Evolutionary conservation across 1,284 basidiomycete species (phyloP).

Genomic region (Cronartium quercuum): DNA sequence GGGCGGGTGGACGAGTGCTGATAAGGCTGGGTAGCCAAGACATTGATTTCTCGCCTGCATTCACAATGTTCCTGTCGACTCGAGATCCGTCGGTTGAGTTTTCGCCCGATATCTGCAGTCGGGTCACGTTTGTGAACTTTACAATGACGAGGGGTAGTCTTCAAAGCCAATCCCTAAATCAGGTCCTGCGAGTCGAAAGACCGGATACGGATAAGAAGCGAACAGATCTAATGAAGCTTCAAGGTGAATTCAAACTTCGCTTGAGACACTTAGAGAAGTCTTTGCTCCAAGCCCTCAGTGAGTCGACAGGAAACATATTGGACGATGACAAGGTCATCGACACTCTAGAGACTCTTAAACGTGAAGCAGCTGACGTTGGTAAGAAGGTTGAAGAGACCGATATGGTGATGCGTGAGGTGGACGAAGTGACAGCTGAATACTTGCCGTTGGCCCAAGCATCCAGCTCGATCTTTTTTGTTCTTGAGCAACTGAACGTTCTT

Average conservation of each 20-base stretch:
- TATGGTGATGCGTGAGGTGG: constrained; percentile 89
- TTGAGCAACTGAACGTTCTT: constrained; percentile 87
- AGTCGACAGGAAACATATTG: constrained; percentile 91
- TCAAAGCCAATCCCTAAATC: constrained; percentile 94
- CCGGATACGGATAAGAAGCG: constrained; percentile 95
- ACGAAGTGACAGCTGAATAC: constrained; percentile 90
- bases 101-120: constrained; percentile 95
- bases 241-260: constrained; percentile 93
- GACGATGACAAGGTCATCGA: constrained; percentile 99
- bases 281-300: constrained; percentile 89
- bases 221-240: constrained; percentile 96
- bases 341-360: constrained; percentile 92
- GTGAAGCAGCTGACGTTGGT: constrained; percentile 93
- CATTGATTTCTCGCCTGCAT: constrained; percentile 97
- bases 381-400: constrained; percentile 97
- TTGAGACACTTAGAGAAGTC: constrained; percentile 88
- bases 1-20: constrained; percentile 81
- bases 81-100: constrained; percentile 95
- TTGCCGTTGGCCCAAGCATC: constrained; percentile 90
- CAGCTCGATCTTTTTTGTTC: constrained; percentile 92
- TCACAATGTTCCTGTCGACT: constrained; percentile 98
- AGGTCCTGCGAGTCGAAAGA: constrained; percentile 91
- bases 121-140: constrained; percentile 99
- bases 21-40: constrained; percentile 98
- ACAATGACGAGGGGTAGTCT: constrained; percentile 98